Evolutionary conservation across 352 stramenopile species (phyloP).

Genomic region (Bremia lactucae): DNA sequence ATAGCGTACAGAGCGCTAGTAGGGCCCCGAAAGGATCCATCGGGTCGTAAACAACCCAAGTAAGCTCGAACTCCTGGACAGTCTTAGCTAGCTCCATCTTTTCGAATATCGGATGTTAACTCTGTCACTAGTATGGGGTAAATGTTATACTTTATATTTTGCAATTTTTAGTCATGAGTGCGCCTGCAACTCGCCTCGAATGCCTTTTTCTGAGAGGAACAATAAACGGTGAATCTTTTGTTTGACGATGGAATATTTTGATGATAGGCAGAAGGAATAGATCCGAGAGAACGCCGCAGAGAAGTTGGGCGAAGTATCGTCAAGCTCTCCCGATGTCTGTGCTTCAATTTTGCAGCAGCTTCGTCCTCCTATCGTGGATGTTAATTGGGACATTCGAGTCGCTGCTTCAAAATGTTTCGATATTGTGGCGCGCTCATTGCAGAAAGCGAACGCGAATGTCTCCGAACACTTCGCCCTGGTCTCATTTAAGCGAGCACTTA

Average conservation of each 20-base stretch:
- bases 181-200: constrained; percentile 56
- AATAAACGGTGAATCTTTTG: not conserved
- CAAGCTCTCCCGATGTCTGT: constrained; percentile 32
- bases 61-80: constrained; percentile 71
- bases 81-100: constrained; percentile 3
- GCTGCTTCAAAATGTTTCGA: constrained; percentile 54
- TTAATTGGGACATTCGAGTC: constrained; percentile 64
- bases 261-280: constrained; percentile 46
- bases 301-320: constrained; percentile 51
- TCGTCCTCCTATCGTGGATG: constrained; percentile 32
- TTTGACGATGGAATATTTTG: constrained; percentile 8
- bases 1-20: constrained; percentile 66
- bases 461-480: constrained; percentile 30
- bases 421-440: constrained; percentile 38
- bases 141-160: not conserved
- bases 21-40: constrained; percentile 50
- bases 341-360: constrained; percentile 52
- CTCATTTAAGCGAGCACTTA: constrained; percentile 23
- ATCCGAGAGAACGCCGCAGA: constrained; percentile 63
- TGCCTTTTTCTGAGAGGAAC: constrained; percentile 43
- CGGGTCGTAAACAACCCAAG: constrained; percentile 77
- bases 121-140: not conserved
- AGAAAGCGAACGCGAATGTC: constrained; percentile 16
- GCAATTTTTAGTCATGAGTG: constrained; percentile 7
- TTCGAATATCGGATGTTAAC: not conserved